Evolutionary conservation across 2,329 filamentous ascomycete genomes (phyloP), one percentile per base, ranked within the genome.

Genomic region (Aureobasidium sp.): DNA sequence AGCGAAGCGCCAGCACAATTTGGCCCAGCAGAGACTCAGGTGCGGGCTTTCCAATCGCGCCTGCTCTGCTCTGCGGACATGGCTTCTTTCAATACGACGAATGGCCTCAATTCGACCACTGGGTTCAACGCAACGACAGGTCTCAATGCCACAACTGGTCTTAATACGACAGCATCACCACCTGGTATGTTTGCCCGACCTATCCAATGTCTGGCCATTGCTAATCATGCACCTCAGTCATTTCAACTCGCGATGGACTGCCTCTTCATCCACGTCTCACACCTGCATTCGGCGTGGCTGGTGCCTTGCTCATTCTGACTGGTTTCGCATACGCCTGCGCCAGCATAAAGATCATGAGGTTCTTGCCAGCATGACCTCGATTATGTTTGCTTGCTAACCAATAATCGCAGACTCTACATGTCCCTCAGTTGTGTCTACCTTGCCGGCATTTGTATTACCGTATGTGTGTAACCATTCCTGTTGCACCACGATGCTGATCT

Each of bases 351-450:
- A 90, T 90, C 69, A 82, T 83, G 73, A 20, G n/a, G 57, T 51
- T 17, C 17, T 10, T 51, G 34, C 10, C 20, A 23, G 6, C 20
- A 48, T 27, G 87, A 84, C 17, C 51, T 44, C 27, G 20, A 15
- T n/a, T 27, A 47, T 48, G 42, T 47, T 42, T 41, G 36, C 32
- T 37, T 39, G 41, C 62, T 80, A 77, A 61, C 27, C 27, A 36
- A 41, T 23, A 26, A 52, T 20, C 15, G n/a, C 34, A 62, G 51
- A 70, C 69, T 93, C 13, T 88, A 94, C 71, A 86, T 89, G 17
- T 95, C 89, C 73, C 82, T 96, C 62, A 94, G 91, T 15, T 84
- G 87, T 0, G 89, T 85, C 5, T 92, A 89, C 68, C 78, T 94
- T 29, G 81, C 84, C 26, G 83, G 86, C 48, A 76, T 97, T 39